These are phyloP conservation scores for Sporothrix mexicana DNA, from an alignment of 2,329 filamentous ascomycete genomes.

Conservation along the genomic window DNA sequence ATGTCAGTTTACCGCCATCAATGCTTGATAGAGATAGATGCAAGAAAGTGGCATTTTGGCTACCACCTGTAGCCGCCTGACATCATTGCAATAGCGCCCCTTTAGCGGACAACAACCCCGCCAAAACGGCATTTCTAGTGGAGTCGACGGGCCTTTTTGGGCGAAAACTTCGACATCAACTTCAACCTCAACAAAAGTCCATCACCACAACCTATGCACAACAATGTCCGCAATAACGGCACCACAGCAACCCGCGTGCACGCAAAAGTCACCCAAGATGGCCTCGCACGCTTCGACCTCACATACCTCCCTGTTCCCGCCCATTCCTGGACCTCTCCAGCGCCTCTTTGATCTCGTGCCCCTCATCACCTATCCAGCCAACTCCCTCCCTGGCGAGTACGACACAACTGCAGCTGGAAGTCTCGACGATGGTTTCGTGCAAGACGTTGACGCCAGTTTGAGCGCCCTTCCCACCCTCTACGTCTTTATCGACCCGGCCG, in stretches of 20 bases:
- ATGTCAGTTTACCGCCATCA: too few relatives aligned
- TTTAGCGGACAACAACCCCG: not conserved
- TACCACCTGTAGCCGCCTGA: not conserved
- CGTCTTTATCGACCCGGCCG: constrained; percentile 73
- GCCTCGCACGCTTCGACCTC: not conserved
- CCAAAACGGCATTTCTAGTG: constrained; percentile 21
- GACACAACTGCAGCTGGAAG: constrained; percentile 41
- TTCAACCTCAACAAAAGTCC: not conserved
- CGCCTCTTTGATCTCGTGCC: constrained; percentile 85
- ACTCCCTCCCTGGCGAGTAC: constrained; percentile 68
- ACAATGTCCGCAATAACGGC: not conserved
- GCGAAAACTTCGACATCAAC: not conserved
- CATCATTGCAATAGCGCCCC: constrained; percentile 4
- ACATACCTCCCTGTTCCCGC: constrained; percentile 46
- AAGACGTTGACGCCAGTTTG: not conserved
- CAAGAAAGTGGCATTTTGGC: not conserved
- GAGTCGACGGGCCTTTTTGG: constrained; percentile 9
- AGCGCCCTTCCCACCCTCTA: constrained; percentile 65
- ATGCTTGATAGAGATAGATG: too few relatives aligned
- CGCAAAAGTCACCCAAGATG: constrained; percentile 12
- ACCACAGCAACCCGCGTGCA: constrained; percentile 1
- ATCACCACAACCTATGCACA: not conserved
- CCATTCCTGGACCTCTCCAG: constrained; percentile 75
- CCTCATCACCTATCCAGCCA: constrained; percentile 73
- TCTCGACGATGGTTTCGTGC: constrained; percentile 33